Evolutionary conservation across 2,329 filamentous ascomycete species (phyloP), one percentile per base, ranked within the genome.

Genomic region (Pestalotiopsis fici): DNA sequence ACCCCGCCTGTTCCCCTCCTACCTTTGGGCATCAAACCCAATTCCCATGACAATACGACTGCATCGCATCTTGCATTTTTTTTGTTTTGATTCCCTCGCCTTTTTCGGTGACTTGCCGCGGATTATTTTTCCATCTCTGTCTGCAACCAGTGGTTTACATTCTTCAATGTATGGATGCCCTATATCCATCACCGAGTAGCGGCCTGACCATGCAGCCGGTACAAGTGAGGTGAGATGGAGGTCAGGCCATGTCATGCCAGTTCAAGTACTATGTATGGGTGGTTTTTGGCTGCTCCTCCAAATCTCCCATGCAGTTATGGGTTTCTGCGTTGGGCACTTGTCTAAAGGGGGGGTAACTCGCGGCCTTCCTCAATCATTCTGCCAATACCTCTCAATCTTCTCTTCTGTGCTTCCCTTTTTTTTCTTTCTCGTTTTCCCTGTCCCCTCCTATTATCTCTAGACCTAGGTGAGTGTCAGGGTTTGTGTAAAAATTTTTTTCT

Each of bases 21-120:
- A 21, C 28, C 27, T 37, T 60, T 60, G 57, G 57, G 57, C 57
- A 60, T 37, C 57, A 60, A 60, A 39, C 57, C 57, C 57, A 60
- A 60, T 60, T 60, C 57, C 55, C 23, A 60, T 39, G 25, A 27
- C 27, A 60, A 21, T 37, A 31, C 57, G 18, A 37, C 57, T 60
- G 57, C 57, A 60, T 60, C 28, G 27, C 25, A 15, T 31, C 31
- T 28, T 60, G 31, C 57, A 60, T 21, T n/a, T 6, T 11, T 21
- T n/a, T 6, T 11, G 11, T 35, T 11, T 11, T 35, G 6, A 11
- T 35, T 35, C 31, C 6, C 11, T 11, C 11, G 11, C 6, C 31
- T 35, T 35, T 35, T 35, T 35, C 31, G 31, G 31, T 35, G 31
- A 35, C 31, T 11, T 35, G 31, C 31, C 31, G 31, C 31, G 31